Base-by-base conservation (phyloP, 2,329 filamentous ascomycete species). In the Ophidiomyces ophidiicola region DNA sequence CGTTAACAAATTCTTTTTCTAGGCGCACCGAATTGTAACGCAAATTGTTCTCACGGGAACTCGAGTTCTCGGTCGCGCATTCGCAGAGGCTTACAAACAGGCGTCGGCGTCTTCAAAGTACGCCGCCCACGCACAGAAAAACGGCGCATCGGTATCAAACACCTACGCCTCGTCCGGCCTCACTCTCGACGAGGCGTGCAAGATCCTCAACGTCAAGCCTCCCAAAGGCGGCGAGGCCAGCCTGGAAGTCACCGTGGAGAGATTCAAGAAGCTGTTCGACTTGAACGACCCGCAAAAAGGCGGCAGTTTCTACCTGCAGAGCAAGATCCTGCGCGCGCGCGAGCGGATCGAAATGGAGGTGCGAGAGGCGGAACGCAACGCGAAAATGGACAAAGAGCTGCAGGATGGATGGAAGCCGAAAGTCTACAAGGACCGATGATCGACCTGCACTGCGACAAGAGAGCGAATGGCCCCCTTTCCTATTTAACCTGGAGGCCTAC, bases 231-330 rank as follows among this genome's bases (percentile, higher is more conserved):
- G 83, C 32, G 72, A 85, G 57, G 72, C 80, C 44, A 82, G 87
- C 57, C 68, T 87, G 58, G 82, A 87, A 52, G 72, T 80, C 48
- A 78, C 94, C 40, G 79, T 82, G 63, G 77, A 81, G 51, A 74
- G 86, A 39, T 98, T 96, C 71, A 96, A 96, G 74, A 78, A 80
- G 48, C 68, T 98, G 33, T 98, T 94, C 59, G 90, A 98, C 62
- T 68, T 76, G 51, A 98, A 98, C 66, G 83, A 98, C 48, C 88
- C 90, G 7, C 72, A 92, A 62, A 94, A 94, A 57, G 90, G 90
- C 24, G 90, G 90, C 38, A 94, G 86, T 54, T 98, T 98, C 64
- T 98, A 98, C 63, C 71, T 98, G 34, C 90, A 98, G 66, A 96
- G 88, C 71, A 98, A 98, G 67, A 77, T 98, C 40, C 65, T 96